phyloP scores from a whole-genome alignment of 306 rosid genomes.

The Medicago lupulina region DNA sequence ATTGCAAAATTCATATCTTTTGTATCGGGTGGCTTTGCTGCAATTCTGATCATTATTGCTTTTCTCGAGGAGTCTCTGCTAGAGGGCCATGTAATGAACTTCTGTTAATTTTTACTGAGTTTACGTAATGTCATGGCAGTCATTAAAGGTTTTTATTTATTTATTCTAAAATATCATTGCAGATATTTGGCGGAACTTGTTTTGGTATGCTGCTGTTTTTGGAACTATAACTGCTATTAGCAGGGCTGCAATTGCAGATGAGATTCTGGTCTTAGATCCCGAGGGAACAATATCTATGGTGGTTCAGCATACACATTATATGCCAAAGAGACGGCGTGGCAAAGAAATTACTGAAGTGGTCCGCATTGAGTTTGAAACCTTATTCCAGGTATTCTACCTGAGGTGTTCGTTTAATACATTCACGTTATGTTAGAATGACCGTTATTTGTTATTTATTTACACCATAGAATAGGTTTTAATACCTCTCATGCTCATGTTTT shows the following conservation, averaged over 20 bases:
- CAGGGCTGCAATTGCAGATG: constrained; percentile 73
- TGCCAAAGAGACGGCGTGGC: constrained; percentile 97
- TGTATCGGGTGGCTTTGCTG: constrained; percentile 95
- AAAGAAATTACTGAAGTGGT: constrained; percentile 78
- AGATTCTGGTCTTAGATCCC: constrained; percentile 78
- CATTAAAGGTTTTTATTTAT: neutral
- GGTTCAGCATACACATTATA: constrained; percentile 89
- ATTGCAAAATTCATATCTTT: constrained; percentile 89
- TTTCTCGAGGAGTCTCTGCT: constrained; percentile 92
- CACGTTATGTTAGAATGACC: constrained; percentile 29
- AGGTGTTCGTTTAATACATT: constrained; percentile 21
- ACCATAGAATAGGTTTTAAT: constrained; percentile 25
- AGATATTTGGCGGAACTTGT: constrained; percentile 96
- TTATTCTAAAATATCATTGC: constrained; percentile 27
- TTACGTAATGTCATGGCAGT: constrained; percentile 23
- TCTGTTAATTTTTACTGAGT: constrained; percentile 22
- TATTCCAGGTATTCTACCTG: constrained; percentile 73
- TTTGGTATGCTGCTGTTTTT: constrained; percentile 97
- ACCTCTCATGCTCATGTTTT: constrained; percentile 28
- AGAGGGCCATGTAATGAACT: constrained; percentile 85
- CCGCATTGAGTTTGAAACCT: constrained; percentile 72
- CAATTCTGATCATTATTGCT: constrained; percentile 84
- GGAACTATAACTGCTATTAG: constrained; percentile 87
- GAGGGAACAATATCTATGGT: constrained; percentile 87
- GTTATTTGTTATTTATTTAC: constrained; percentile 13